Evolutionary conservation across 139 green algal genomes (phyloP).

Genomic region (Chlorella ohadii): DNA sequence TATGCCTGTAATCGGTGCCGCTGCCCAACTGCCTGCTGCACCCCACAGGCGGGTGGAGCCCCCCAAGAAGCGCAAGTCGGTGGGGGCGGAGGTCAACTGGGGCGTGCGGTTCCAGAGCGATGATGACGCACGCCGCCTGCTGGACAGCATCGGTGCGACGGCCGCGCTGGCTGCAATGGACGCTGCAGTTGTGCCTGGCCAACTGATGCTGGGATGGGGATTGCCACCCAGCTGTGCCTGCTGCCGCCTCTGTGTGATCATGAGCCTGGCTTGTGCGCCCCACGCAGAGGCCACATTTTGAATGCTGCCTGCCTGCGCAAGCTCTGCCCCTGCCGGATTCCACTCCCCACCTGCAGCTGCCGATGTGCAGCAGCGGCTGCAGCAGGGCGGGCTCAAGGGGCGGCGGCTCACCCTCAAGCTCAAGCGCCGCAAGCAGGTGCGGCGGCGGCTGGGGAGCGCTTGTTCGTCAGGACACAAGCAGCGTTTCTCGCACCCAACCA

Average conservation of each 20-base stretch:
- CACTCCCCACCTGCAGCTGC: neutral
- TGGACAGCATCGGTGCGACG: conserved; percentile 59
- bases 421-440: conserved; percentile 72
- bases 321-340: neutral
- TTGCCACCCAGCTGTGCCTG: too few relatives aligned
- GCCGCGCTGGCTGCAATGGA: too few relatives aligned
- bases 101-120: conserved; percentile 82
- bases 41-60: conserved; percentile 55
- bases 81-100: conserved; percentile 96
- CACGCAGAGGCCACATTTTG: too few relatives aligned
- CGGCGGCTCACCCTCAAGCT: conserved; percentile 85
- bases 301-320: neutral
- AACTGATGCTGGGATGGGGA: too few relatives aligned
- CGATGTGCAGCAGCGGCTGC: conserved; percentile 55
- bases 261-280: too few relatives aligned
- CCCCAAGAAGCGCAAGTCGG: conserved; percentile 45
- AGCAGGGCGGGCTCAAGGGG: conserved; percentile 52
- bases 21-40: too few relatives aligned
- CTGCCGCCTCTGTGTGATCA: too few relatives aligned
- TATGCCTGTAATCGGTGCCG: too few relatives aligned
- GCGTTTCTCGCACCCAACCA: too few relatives aligned
- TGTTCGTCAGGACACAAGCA: too few relatives aligned
- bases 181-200: too few relatives aligned
- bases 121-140: conserved; percentile 70
- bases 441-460: too few relatives aligned